Base-by-base conservation (phyloP, 2,329 filamentous ascomycete species). In the Anthostomella pinea region DNA sequence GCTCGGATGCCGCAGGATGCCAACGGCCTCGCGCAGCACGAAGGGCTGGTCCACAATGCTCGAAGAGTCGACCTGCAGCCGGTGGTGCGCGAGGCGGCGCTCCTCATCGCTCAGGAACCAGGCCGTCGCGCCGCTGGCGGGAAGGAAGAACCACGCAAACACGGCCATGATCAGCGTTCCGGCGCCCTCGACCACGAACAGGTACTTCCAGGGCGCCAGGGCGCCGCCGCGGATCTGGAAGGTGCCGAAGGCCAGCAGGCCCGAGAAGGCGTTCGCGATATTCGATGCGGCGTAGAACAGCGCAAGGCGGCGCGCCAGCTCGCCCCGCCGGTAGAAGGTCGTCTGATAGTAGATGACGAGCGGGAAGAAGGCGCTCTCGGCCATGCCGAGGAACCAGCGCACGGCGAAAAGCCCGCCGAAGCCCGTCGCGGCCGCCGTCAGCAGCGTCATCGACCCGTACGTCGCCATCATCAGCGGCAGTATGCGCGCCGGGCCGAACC, bases 231-330 rank as follows among this genome's bases (percentile, higher is more conserved):
- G 39, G 52, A 72, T 69, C 29, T 66, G 68, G 53, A 73, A 70
- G 9, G 70, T 62, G 28, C 63, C 69, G 45, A 67, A 72, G 2
- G 70, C 59, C 6, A 70, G 57, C 8, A 70, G 58, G 9, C 67
- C 67, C 20, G 63, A 65, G 39, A 70, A 70, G 13, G 65, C 67
- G 30, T 76, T 79, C 16, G 85, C 84, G 39, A 89, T 84, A 52
- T 83, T 84, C 15, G 75, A 80, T 0, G 83, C 83, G 0, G 84
- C 85, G 51, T 88, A 89, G 64, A 87, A 87, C 39, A 87, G 64
- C 24, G 82, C 82, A 1, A 87, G 67, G 5, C 83, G 75, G 8
- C 82, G 69, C 6, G 82, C 83, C 2, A 87, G 72, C 57, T 87
- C 83, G 20, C 77, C 79, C 33, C 83, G 73, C 8, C 81, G 76